Conservation (phyloP, 805 yeast species). For the Saccharomycopsis lassenensis region DNA sequence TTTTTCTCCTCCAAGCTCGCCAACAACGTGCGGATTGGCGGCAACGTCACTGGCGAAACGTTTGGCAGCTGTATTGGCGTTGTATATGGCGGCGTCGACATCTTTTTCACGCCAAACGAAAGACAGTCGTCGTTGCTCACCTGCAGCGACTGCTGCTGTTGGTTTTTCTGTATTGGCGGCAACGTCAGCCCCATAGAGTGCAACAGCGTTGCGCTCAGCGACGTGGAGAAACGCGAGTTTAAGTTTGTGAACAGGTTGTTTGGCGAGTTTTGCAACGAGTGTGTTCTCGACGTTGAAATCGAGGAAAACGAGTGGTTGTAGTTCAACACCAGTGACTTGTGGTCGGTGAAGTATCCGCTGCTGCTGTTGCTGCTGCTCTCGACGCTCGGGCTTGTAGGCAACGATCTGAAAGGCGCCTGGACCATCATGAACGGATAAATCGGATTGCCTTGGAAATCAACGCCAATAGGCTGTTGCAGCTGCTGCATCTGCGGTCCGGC, state of each 20-base stretch:
- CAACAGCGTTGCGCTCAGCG: too few species aligned
- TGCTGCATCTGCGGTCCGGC: slow-evolving; percentile 5
- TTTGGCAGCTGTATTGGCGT: slow-evolving; percentile 15
- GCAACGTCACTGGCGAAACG: slow-evolving; percentile 13
- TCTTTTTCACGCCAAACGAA: slow-evolving; percentile 12
- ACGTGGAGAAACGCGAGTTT: too few species aligned
- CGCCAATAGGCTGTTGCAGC: slow-evolving; percentile 17
- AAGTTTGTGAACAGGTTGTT: slow-evolving; percentile 23
- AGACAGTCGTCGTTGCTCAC: slow-evolving; percentile 11
- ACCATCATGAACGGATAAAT: slow-evolving; percentile 17
- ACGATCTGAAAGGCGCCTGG: slow-evolving; percentile 5
- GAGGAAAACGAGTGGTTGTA: slow-evolving; percentile 3
- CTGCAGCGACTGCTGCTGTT: neutral
- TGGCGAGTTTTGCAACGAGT: slow-evolving; percentile 30
- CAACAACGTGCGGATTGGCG: slow-evolving; percentile 14
- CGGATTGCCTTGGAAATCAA: slow-evolving; percentile 18
- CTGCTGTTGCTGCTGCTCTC: neutral
- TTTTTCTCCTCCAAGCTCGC: slow-evolving; percentile 14
- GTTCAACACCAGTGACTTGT: neutral
- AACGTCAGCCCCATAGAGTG: slow-evolving; percentile 1
- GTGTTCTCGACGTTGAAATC: slow-evolving; percentile 29
- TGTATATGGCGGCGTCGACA: slow-evolving; percentile 9
- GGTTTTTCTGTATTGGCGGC: slow-evolving; percentile 7
- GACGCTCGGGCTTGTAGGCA: slow-evolving; percentile 13
- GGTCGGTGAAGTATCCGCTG: neutral